Conservation (phyloP, 179 eudicot species). For the Beta lomatogona region DNA sequence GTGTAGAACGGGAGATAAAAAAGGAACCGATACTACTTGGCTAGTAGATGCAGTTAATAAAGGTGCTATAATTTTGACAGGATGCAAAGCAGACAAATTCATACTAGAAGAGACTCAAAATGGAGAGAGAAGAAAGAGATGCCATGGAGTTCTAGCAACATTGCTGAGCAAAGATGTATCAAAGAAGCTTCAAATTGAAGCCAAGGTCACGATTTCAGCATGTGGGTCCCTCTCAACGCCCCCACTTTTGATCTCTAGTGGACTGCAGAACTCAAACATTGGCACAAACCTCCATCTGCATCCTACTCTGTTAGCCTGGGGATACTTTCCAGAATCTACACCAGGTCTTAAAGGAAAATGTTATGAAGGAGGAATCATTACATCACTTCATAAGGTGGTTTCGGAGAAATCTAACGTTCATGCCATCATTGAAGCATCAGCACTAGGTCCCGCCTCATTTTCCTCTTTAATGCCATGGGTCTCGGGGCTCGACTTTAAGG, state of each 20-base stretch:
- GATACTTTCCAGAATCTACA: slow-evolving; percentile 61
- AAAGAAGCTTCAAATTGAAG: slow-evolving; percentile 51
- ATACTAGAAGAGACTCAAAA: slow-evolving; percentile 19
- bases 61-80: slow-evolving; percentile 64
- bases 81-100: slow-evolving; percentile 55
- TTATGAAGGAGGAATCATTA: slow-evolving; percentile 74
- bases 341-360: slow-evolving; percentile 45
- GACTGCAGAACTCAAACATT: slow-evolving; percentile 43
- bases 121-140: slow-evolving; percentile 35
- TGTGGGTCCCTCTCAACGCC: slow-evolving; percentile 72
- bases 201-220: slow-evolving; percentile 64
- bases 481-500: slow-evolving; percentile 59
- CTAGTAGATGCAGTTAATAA: slow-evolving; percentile 59
- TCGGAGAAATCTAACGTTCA: slow-evolving; percentile 25
- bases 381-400: slow-evolving; percentile 55
- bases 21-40: slow-evolving; percentile 77
- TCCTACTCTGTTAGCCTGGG: slow-evolving; percentile 61
- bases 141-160: slow-evolving; percentile 55
- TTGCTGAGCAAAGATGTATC: slow-evolving; percentile 35
- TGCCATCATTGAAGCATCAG: slow-evolving; percentile 55
- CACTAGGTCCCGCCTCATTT: slow-evolving; percentile 64
- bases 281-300: slow-evolving; percentile 48
- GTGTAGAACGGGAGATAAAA: slow-evolving; percentile 58
- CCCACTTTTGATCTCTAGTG: slow-evolving; percentile 57
- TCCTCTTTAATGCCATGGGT: slow-evolving; percentile 68